Conservation (phyloP, 2,329 filamentous ascomycete species). For the Penicillium sp. region DNA sequence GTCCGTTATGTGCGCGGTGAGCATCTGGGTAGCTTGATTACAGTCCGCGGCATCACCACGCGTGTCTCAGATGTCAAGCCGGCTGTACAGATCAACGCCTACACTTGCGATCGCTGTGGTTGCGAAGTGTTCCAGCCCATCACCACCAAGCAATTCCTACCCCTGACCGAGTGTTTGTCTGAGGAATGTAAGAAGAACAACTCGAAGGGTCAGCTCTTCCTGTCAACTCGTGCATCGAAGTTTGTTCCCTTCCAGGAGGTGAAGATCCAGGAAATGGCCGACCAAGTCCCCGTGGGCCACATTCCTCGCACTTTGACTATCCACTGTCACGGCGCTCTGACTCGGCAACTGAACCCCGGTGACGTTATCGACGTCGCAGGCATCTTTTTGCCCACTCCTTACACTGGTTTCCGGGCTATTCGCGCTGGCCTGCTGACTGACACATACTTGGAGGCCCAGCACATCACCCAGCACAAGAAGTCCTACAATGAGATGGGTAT, state of each 20-base stretch:
- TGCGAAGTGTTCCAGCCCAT: conserved; percentile 98
- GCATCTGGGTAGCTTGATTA: conserved; percentile 89
- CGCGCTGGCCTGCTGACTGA: conserved; percentile 93
- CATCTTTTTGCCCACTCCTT: conserved; percentile 94
- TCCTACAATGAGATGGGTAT: conserved; percentile 90
- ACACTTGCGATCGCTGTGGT: conserved; percentile 94
- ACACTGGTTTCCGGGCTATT: conserved; percentile 98
- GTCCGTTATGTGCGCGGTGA: conserved; percentile 91
- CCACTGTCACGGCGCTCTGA: conserved; percentile 81
- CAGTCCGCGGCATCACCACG: conserved; percentile 88
- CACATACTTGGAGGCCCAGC: conserved; percentile 92
- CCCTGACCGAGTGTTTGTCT: conserved; percentile 82
- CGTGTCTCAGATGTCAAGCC: conserved; percentile 97
- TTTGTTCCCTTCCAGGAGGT: conserved; percentile 97
- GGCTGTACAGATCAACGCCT: conserved; percentile 94
- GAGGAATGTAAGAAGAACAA: conserved; percentile 88
- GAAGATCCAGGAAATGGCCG: conserved; percentile 98
- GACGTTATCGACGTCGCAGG: conserved; percentile 92
- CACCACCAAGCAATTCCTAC: conserved; percentile 84
- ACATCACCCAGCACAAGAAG: conserved; percentile 95
- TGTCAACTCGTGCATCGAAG: conserved; percentile 93
- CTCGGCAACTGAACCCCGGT: conserved; percentile 84
- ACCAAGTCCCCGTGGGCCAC: conserved; percentile 96
- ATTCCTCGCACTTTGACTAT: conserved; percentile 90
- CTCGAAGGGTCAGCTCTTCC: conserved; percentile 86